phyloP scores from a whole-genome alignment of 2,329 filamentous ascomycete species.

The Aspergillus ibericus region DNA sequence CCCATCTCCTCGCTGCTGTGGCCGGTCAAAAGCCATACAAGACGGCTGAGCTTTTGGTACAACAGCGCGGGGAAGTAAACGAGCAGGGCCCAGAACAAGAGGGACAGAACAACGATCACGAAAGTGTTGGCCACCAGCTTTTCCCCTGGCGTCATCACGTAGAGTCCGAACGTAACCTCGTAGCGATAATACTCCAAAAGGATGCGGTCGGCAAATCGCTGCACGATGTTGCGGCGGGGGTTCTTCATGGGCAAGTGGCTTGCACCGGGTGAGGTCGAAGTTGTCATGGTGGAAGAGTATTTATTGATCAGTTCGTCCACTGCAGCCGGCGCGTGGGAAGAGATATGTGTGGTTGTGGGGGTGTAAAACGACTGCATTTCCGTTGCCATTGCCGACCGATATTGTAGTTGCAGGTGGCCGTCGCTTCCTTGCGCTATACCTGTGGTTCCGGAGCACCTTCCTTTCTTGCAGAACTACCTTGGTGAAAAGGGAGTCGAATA shows the following conservation, averaged over 20 bases:
- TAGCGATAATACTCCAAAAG: constrained; percentile 49
- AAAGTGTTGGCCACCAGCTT: constrained; percentile 45
- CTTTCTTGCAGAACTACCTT: neutral
- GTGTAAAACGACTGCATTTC: constrained; percentile 39
- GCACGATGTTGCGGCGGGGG: constrained; percentile 26
- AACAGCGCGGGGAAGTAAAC: constrained; percentile 40
- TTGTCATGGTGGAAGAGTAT: constrained; percentile 32
- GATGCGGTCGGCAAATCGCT: constrained; percentile 33
- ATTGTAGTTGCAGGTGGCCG: neutral
- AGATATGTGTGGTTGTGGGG: constrained; percentile 28
- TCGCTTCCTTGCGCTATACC: constrained; percentile 1
- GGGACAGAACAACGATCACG: constrained; percentile 35
- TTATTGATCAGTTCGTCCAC: constrained; percentile 37
- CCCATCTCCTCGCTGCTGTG: constrained; percentile 32
- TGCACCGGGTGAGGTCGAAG: constrained; percentile 8
- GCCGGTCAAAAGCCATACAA: constrained; percentile 42
- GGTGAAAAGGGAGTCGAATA: neutral
- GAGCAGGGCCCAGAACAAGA: constrained; percentile 39
- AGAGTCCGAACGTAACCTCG: constrained; percentile 48
- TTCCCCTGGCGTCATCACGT: constrained; percentile 46
- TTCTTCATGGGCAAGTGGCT: constrained; percentile 16
- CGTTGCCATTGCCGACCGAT: constrained; percentile 26
- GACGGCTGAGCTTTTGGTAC: constrained; percentile 36
- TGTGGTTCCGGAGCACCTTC: neutral
- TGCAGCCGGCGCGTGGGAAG: constrained; percentile 30